These are phyloP conservation scores for Globisporangium sylvaticum DNA, from an alignment of 352 stramenopile genomes.

Conservation along the genomic window DNA sequence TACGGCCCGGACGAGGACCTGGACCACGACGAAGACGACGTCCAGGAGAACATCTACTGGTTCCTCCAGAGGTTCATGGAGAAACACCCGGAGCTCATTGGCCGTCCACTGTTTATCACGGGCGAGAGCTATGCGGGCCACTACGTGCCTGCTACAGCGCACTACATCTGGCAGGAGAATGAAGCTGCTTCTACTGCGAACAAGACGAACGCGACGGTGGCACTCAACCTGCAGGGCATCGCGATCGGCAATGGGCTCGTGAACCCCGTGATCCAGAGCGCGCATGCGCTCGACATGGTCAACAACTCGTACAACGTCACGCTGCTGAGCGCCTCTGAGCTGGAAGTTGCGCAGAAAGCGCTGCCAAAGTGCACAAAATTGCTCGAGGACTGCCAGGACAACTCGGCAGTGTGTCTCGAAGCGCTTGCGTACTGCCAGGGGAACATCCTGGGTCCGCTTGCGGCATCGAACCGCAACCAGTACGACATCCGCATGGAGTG, in stretches of 20 bases:
- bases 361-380: conserved; percentile 22
- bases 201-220: not conserved
- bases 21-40: conserved; percentile 33
- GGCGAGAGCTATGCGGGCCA: conserved; percentile 40
- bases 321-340: conserved; percentile 30
- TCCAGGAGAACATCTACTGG: conserved; percentile 35
- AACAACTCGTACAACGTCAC: conserved; percentile 73
- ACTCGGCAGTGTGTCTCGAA: conserved; percentile 31
- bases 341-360: conserved; percentile 13
- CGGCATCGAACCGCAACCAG: conserved; percentile 43
- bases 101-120: conserved; percentile 27
- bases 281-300: conserved; percentile 54
- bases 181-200: conserved; percentile 4
- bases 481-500: conserved; percentile 59
- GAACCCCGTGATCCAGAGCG: conserved; percentile 28
- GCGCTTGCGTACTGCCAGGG: not conserved
- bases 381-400: conserved; percentile 25
- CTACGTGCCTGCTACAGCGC: conserved; percentile 32
- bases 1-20: conserved; percentile 21
- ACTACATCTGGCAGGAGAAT: conserved; percentile 29
- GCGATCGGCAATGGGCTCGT: conserved; percentile 40
- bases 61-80: conserved; percentile 35
- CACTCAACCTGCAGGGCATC: conserved; percentile 33
- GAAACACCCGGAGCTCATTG: conserved; percentile 30
- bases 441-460: conserved; percentile 34